phyloP scores from a whole-genome alignment of 192 early-diverging fungal species.

The Umbelopsis vinacea region DNA sequence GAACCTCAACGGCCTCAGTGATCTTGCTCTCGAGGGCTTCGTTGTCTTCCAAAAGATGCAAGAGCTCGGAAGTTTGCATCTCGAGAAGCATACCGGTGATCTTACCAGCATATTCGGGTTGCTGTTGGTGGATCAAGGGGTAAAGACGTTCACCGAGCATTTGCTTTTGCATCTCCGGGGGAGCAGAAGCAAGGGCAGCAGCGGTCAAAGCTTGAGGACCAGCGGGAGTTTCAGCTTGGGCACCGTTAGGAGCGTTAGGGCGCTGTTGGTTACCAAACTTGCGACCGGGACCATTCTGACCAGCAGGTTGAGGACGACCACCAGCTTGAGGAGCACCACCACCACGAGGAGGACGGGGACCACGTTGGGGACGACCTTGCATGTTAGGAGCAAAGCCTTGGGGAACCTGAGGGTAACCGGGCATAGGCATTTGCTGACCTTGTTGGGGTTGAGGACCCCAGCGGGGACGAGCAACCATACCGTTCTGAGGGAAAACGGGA shows the following conservation, averaged over 20 bases:
- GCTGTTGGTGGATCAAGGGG: constrained; percentile 67
- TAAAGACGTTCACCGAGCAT: constrained; percentile 96
- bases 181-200: constrained; percentile 75
- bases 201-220: constrained; percentile 49
- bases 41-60: constrained; percentile 85
- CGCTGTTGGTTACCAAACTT: constrained; percentile 20
- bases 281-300: constrained; percentile 22
- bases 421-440: constrained; percentile 19
- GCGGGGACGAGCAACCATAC: constrained; percentile 10
- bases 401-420: constrained; percentile 35
- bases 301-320: constrained; percentile 27
- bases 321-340: constrained; percentile 13
- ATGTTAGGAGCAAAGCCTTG: constrained; percentile 34
- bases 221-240: constrained; percentile 18
- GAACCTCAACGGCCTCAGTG: constrained; percentile 80
- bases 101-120: constrained; percentile 88
- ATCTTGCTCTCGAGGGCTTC: constrained; percentile 83
- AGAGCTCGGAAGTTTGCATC: constrained; percentile 96
- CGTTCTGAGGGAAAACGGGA: constrained; percentile 24
- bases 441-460: constrained; percentile 14
- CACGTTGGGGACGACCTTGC: constrained; percentile 19
- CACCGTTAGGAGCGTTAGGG: constrained; percentile 19
- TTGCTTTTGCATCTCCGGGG: constrained; percentile 91
- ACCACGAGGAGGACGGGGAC: constrained; percentile 14
- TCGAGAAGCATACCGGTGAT: constrained; percentile 98